Conservation (phyloP, 2,329 filamentous ascomycete species). For the Huntiella decipiens region DNA sequence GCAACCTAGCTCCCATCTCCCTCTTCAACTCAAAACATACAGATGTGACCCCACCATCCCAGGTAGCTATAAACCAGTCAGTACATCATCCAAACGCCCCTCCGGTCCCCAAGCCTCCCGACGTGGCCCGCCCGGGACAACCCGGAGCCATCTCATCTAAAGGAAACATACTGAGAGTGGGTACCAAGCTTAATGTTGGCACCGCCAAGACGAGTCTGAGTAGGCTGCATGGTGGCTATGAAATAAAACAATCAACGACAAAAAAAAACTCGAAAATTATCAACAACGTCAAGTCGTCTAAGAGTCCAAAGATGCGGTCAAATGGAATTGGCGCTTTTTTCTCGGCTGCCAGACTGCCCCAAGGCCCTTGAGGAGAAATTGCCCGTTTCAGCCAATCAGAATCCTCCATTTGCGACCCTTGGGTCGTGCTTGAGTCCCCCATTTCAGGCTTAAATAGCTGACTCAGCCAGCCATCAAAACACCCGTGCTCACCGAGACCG, state of each 20-base stretch:
- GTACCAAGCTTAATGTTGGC: constrained; percentile 13
- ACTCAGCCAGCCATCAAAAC: too few relatives aligned
- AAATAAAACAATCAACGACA: constrained; percentile 8
- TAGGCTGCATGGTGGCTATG: constrained; percentile 26
- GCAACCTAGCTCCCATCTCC: too few relatives aligned
- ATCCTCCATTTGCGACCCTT: constrained; percentile 4
- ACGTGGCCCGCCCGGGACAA: background rate
- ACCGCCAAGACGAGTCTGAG: constrained; percentile 22
- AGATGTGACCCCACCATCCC: constrained; percentile 11
- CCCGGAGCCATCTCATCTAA: background rate
- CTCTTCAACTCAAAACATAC: constrained; percentile 3
- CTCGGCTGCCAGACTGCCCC: too few relatives aligned
- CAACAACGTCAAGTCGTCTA: constrained; percentile 2
- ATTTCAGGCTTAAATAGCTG: too few relatives aligned
- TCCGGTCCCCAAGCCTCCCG: background rate
- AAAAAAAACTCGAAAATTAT: background rate
- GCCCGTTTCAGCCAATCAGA: constrained; percentile 8
- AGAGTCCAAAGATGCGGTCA: too few relatives aligned
- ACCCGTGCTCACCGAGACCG: too few relatives aligned
- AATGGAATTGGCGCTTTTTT: too few relatives aligned
- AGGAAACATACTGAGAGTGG: constrained; percentile 11
- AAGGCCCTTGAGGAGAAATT: constrained; percentile 8
- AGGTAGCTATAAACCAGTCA: constrained; percentile 8
- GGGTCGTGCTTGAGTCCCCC: too few relatives aligned
- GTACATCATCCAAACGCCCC: background rate